Evolutionary conservation across 2,329 filamentous ascomycete species (phyloP).

Genomic region (Blastomyces parvus): DNA sequence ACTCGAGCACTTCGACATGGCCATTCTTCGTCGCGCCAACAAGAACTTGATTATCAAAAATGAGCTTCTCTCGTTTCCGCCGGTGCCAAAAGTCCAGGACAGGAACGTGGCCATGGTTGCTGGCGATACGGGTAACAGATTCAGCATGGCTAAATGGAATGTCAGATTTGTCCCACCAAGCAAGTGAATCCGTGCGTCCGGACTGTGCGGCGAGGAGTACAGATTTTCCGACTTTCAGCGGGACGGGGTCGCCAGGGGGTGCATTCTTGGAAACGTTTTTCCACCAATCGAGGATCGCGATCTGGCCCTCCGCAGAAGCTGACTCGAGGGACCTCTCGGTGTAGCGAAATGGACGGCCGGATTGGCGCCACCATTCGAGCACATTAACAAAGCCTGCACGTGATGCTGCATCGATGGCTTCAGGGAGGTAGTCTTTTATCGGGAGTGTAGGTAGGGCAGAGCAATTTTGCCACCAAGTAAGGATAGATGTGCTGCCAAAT

Average conservation of each 20-base stretch:
- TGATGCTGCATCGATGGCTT: slow-evolving; percentile 80
- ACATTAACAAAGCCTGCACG: slow-evolving; percentile 75
- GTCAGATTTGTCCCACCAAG: slow-evolving; percentile 79
- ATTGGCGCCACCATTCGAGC: slow-evolving; percentile 84
- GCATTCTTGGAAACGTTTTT: slow-evolving; percentile 57
- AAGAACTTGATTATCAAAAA: slow-evolving; percentile 74
- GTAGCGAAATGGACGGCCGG: slow-evolving; percentile 69
- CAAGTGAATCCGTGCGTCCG: slow-evolving; percentile 64
- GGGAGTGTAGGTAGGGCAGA: slow-evolving; percentile 72
- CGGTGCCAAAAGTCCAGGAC: slow-evolving; percentile 77
- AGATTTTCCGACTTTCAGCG: slow-evolving; percentile 72
- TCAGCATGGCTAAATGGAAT: slow-evolving; percentile 74
- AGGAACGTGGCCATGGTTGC: slow-evolving; percentile 71
- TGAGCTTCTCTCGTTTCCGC: slow-evolving; percentile 63
- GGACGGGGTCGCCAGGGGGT: slow-evolving; percentile 43
- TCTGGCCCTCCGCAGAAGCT: slow-evolving; percentile 71
- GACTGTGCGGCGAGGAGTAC: slow-evolving; percentile 76
- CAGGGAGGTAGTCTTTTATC: slow-evolving; percentile 74
- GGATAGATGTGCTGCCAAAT: slow-evolving; percentile 71
- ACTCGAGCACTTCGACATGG: slow-evolving; percentile 74
- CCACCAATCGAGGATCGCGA: slow-evolving; percentile 92
- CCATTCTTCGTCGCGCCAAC: slow-evolving; percentile 82
- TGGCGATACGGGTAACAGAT: slow-evolving; percentile 72
- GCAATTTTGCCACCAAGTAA: slow-evolving; percentile 86
- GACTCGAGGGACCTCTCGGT: slow-evolving; percentile 81